Conservation (phyloP, 768 basidiomycete species). For the Phanerochaete carnosa region DNA sequence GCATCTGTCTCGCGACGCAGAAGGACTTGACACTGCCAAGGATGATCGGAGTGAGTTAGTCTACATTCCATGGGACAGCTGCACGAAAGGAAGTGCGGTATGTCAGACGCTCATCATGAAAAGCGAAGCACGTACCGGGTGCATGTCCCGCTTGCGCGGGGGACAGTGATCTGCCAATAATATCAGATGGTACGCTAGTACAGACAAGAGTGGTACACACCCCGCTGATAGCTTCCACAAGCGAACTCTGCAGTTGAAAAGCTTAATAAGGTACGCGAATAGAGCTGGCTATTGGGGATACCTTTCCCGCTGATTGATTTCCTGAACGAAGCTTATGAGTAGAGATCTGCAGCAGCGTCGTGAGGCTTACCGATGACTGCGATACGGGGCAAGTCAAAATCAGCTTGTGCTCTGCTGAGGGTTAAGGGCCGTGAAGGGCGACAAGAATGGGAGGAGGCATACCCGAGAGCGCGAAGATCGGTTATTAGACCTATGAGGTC, state of each 20-base stretch:
- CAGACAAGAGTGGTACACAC: constrained; percentile 4
- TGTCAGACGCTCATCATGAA: no score
- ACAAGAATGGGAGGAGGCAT: background rate
- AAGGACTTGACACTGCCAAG: constrained; percentile 35
- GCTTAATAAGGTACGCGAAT: background rate
- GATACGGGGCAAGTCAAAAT: constrained; percentile 16
- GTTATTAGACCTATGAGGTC: constrained; percentile 9
- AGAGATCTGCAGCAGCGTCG: background rate
- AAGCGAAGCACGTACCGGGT: constrained; percentile 19
- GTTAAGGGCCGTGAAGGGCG: background rate
- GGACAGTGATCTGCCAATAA: constrained; percentile 36
- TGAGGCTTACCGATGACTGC: constrained; percentile 35
- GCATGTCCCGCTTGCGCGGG: constrained; percentile 33
- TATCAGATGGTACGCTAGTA: constrained; percentile 20
- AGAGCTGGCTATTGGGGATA: background rate
- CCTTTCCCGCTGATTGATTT: constrained; percentile 45
- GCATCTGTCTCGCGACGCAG: constrained; percentile 35
- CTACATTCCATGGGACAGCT: constrained; percentile 32
- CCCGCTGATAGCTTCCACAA: constrained; percentile 15
- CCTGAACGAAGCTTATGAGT: background rate
- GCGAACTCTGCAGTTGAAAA: constrained; percentile 3
- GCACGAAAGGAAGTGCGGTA: background rate
- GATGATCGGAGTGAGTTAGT: constrained; percentile 14
- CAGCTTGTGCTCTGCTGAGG: constrained; percentile 14
- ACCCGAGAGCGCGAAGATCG: constrained; percentile 13